Base-by-base conservation (phyloP, 2,329 filamentous ascomycete species). In the Penicillium sp. region DNA sequence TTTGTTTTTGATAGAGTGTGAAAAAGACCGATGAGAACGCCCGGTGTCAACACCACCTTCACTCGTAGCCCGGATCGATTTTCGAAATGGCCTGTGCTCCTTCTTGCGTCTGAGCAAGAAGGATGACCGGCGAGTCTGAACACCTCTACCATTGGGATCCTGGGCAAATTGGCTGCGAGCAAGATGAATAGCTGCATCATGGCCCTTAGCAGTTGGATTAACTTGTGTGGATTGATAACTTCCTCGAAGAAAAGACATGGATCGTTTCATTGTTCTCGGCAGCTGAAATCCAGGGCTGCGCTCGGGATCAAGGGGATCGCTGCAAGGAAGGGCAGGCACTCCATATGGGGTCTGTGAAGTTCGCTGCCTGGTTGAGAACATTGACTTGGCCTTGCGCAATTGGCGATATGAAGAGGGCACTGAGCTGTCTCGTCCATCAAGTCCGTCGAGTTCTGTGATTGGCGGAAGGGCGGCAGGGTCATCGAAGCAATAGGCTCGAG, bases 361-460 rank as follows among this genome's bases (percentile, higher is more conserved):
- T 33, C 72, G 68, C 35, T 71, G 73, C 50, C 73, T 69, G 2
- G 77, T 73, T 7, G 73, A 73, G 54, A 80, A 78, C 77, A 80
- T 78, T n/a, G 79, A 81, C 57, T 74, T 78, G 8, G 79, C 72
- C 61, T 77, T 80, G 33, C 77, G 76, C 31, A 81, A 69, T 50
- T 72, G 76, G 25, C 78, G 74, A 59, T 79, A 80, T 2, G 79
- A 81, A 5, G 79, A 81, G 27, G 78, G 78, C 45, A 72, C 60
- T 19, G 76, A 76, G 33, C 73, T 68, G 45, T 75, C 70, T 8
- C 70, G 67, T 23, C 71, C 69, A 61, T 75, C 75, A 27, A 76
- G 58, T 0, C 68, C 72, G 23, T 65, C 60, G 38, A 69, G 69
- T 58, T 75, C 73, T 37, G 47, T 71, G 50, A 70, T 72, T 10